A percentile compares a stretch with the other conserved stretches of the same genome.
phyloP scores from a whole-genome alignment of 352 stramenopile genomes.

The Phytophthora melonis region DNA sequence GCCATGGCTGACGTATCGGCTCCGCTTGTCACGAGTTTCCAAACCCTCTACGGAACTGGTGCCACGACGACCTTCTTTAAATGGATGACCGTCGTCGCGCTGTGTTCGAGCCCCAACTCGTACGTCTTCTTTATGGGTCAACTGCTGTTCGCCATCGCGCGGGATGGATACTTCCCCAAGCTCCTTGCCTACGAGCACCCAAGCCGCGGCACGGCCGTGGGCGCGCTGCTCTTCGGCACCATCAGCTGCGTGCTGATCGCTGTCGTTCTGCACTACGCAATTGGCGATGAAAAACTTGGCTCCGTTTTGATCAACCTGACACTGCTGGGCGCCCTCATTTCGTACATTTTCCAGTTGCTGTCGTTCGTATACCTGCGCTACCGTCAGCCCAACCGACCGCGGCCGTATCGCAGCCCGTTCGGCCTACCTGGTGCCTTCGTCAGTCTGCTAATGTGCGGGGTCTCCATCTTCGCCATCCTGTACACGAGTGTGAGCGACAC shows the following conservation, averaged over 20 bases:
- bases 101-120: conserved; percentile 69
- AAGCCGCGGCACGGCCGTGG: conserved; percentile 48
- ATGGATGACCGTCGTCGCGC: conserved; percentile 63
- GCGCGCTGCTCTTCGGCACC: conserved; percentile 57
- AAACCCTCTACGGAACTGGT: conserved; percentile 60
- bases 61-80: conserved; percentile 63
- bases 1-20: conserved; percentile 54
- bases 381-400: conserved; percentile 53
- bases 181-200: conserved; percentile 50
- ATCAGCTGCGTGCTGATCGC: conserved; percentile 46
- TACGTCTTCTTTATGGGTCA: conserved; percentile 80
- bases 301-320: conserved; percentile 69
- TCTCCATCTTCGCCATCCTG: conserved; percentile 62
- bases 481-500: conserved; percentile 57
- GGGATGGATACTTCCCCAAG: conserved; percentile 61
- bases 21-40: conserved; percentile 48
- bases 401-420: conserved; percentile 63
- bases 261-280: conserved; percentile 60
- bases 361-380: conserved; percentile 66
- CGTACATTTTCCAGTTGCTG: conserved; percentile 69
- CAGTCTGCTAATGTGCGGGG: conserved; percentile 49
- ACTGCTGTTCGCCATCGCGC: conserved; percentile 65
- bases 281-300: conserved; percentile 60
- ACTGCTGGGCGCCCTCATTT: conserved; percentile 49
- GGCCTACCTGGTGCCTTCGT: conserved; percentile 52